Percentiles rank a stretch among this genome's conserved stretches.
Evolutionary conservation across 75 land plant species (phyloP).

Genomic region (Isoetes taiwanensis): DNA sequence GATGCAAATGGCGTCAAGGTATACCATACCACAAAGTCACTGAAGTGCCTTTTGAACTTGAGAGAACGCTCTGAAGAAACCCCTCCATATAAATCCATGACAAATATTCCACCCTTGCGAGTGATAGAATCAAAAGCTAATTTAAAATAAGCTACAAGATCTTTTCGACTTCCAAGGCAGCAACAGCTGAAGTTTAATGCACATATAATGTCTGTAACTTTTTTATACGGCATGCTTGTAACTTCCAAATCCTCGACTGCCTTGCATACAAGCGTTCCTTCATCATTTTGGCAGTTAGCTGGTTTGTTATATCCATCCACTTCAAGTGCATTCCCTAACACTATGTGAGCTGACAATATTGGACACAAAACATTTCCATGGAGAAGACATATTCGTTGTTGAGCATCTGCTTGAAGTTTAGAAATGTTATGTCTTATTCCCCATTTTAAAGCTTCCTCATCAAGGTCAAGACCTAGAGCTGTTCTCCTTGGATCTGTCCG

Average conservation of each 20-base stretch:
- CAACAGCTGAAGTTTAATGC: conserved; percentile 91
- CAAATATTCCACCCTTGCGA: conserved; percentile 72
- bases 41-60: conserved; percentile 47
- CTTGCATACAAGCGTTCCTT: too few species aligned
- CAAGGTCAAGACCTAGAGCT: conserved; percentile 62
- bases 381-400: conserved; percentile 42
- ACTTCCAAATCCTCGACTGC: too few species aligned
- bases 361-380: conserved; percentile 74
- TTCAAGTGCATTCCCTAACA: too few species aligned
- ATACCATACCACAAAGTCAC: conserved; percentile 50
- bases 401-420: conserved; percentile 38
- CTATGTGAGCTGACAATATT: too few species aligned
- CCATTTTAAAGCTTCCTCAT: conserved; percentile 47
- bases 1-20: neutral
- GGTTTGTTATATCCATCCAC: too few species aligned
- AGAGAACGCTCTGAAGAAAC: conserved; percentile 57
- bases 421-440: conserved; percentile 48
- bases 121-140: conserved; percentile 33
- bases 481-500: conserved; percentile 49
- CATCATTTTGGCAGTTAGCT: too few species aligned
- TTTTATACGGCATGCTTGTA: too few species aligned
- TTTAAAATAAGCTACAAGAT: conserved; percentile 57
- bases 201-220: conserved; percentile 78
- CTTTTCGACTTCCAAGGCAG: conserved; percentile 56
- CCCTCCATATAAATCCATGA: conserved; percentile 89